Base-by-base conservation (phyloP, 2,329 filamentous ascomycete genomes). In the Neoscytalidium dimidiatum region DNA sequence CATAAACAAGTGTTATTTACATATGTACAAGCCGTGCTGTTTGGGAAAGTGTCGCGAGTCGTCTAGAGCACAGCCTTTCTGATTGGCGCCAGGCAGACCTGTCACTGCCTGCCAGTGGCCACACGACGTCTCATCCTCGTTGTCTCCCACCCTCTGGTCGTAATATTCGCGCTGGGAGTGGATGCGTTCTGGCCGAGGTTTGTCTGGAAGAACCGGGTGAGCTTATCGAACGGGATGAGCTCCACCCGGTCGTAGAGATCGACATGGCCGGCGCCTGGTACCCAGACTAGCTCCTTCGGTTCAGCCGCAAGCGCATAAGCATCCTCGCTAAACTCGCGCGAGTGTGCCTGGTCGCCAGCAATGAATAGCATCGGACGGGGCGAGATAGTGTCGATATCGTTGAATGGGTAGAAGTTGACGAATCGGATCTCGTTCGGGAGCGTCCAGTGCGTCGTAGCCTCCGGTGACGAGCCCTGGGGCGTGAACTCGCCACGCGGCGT, bases 191-290 rank as follows among this genome's bases (percentile, higher is more conserved):
- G n/a, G 38, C 19, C 19, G 7, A 48, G 44, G 44, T 48, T 64
- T 31, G 38, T 57, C 49, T 19, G 61, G 67, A 73, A 73, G 29
- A 73, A 77, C 4, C 68, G 51, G 0, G 71, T 70, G 28, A 77
- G 70, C 62, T 67, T 73, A 7, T 62, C 67, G 21, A 77, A 78
- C 5, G 75, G 75, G 23, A 78, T 78, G 17, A 78, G 71, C 2
- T 73, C 73, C 1, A 72, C 69, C 1, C 75, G 75, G 66, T 79
- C 77, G 38, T 79, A 79, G 3, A 79, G 69, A 44, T 78, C 77
- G 2, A 74, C 74, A 52, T 79, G 76, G 2, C 74, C 73, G 8
- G 75, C 73, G 1, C 73, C 69, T 0, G 71, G 52, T 0, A 79
- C 64, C 73, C 73, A 76, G 6, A 73, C 7, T 52, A 79, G 38